A percentile compares a stretch with the other conserved stretches of the same genome.
These are phyloP conservation scores for Clonostachys byssicola DNA, from an alignment of 2,329 filamentous ascomycete species.

Conservation along the genomic window DNA sequence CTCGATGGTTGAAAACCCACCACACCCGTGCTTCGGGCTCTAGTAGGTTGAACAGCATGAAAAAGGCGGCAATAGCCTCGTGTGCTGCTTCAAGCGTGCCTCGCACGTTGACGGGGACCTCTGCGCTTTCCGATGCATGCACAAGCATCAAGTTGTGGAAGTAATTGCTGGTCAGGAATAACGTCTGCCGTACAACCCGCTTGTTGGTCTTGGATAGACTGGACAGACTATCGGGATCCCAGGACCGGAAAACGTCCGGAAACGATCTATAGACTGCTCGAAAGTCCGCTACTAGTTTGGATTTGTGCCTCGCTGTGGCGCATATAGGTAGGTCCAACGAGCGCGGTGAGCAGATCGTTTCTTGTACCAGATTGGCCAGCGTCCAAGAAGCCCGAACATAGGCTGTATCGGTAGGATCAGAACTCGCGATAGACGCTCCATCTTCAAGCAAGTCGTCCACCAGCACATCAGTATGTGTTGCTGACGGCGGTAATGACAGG, in stretches of 20 bases:
- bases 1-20: constrained; percentile 82
- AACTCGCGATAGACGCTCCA: constrained; percentile 48
- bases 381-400: constrained; percentile 78
- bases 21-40: constrained; percentile 71
- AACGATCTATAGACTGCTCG: constrained; percentile 69
- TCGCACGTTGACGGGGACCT: constrained; percentile 61
- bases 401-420: constrained; percentile 60
- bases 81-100: constrained; percentile 72
- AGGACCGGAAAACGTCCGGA: constrained; percentile 65
- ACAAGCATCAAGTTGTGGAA: constrained; percentile 80
- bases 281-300: constrained; percentile 66
- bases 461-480: constrained; percentile 74
- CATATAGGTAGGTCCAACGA: constrained; percentile 72
- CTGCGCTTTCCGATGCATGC: constrained; percentile 64
- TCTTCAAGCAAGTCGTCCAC: constrained; percentile 71
- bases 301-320: constrained; percentile 63
- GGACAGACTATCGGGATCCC: constrained; percentile 57
- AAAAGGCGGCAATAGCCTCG: constrained; percentile 70
- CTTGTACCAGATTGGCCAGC: constrained; percentile 73
- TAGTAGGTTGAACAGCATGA: constrained; percentile 66
- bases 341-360: constrained; percentile 70
- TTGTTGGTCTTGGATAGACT: constrained; percentile 55
- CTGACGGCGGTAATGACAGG: constrained; percentile 71
- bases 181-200: constrained; percentile 66
- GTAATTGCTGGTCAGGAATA: constrained; percentile 79